Base-by-base conservation (phyloP, 2,329 filamentous ascomycete species). In the Curvularia spicifera region DNA sequence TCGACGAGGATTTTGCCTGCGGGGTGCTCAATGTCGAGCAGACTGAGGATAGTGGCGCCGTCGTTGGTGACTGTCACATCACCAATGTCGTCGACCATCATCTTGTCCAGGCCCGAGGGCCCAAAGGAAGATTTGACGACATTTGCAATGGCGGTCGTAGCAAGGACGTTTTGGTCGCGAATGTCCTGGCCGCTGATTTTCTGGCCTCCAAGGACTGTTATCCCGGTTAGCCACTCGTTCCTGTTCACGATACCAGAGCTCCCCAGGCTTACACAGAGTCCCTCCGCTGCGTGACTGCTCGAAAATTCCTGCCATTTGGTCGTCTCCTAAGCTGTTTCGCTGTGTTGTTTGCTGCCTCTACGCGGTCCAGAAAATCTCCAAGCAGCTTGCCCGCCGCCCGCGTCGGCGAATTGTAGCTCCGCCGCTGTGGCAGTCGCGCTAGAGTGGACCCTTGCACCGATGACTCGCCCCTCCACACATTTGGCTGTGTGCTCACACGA, bases 41-140 rank as follows among this genome's bases (percentile, higher is more conserved):
- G 85, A 78, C 88, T 92, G 68, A 99, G 87, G 73, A 99, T 99
- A 33, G 95, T 99, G 54, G 95, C 95, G 75, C 95, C 95, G 79
- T 99, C 95, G 80, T 99, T 99, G 67, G 95, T 99, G 58, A 99
- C 95, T 60, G 95, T 99, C 59, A 99, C 95, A 82, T 99, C 95
- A 75, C 95, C 95, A 78, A 99, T 98, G 78, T 99, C 95, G 81
- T 99, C 95, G 71, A 99, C 95, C 95, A 99, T 98, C 95, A 99
- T 99, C 87, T 99, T 99, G 79, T 99, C 95, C 67, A 99, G 86
- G 48, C 95, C 95, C 63, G 92, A 97, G 51, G 95, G 95, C 55
- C 95, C 95, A 76, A 99, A 99, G 15, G 95, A 99, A 80, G 91
- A 97, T 84, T 97, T 98, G 79, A 99, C 93, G 59, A 99, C 93